phyloP scores from a whole-genome alignment of 2,329 filamentous ascomycete species.

The Ophiocordyceps unilateralis region DNA sequence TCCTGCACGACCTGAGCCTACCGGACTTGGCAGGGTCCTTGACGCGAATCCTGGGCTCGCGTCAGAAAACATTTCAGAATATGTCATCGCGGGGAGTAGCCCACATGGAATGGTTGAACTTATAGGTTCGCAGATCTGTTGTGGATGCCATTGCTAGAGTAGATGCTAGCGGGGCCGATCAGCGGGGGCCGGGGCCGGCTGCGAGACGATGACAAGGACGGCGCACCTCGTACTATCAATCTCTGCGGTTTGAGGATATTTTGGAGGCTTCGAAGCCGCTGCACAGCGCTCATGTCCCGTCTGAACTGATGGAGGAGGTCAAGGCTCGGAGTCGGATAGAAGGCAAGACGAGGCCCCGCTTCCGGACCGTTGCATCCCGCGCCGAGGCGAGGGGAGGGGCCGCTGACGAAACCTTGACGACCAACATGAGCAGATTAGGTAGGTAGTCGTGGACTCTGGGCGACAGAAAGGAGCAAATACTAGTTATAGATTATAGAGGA shows the following conservation, averaged over 20 bases:
- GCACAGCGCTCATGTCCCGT: background rate
- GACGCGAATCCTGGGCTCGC: slow-evolving; percentile 55
- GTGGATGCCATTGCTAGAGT: slow-evolving; percentile 38
- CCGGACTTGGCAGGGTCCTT: slow-evolving; percentile 77
- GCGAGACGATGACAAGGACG: background rate
- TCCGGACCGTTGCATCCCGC: background rate
- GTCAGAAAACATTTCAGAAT: slow-evolving; percentile 1
- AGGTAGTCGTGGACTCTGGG: too few relatives aligned
- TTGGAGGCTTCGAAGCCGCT: background rate
- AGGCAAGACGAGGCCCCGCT: background rate
- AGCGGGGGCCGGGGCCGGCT: background rate
- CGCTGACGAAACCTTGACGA: background rate
- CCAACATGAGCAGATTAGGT: background rate
- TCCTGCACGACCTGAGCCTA: slow-evolving; percentile 16
- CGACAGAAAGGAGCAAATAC: too few relatives aligned
- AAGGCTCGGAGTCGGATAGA: too few relatives aligned
- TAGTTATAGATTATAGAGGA: too few relatives aligned
- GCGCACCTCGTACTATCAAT: background rate
- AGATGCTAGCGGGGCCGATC: background rate
- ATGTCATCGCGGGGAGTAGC: slow-evolving; percentile 5
- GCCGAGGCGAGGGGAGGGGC: background rate
- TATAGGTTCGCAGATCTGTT: slow-evolving; percentile 63
- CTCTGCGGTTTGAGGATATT: background rate
- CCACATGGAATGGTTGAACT: slow-evolving; percentile 78
- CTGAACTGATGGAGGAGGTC: background rate